Evolutionary conservation across 108 stramenopile species (phyloP).

Genomic region (Cyclotella kingstonii): DNA sequence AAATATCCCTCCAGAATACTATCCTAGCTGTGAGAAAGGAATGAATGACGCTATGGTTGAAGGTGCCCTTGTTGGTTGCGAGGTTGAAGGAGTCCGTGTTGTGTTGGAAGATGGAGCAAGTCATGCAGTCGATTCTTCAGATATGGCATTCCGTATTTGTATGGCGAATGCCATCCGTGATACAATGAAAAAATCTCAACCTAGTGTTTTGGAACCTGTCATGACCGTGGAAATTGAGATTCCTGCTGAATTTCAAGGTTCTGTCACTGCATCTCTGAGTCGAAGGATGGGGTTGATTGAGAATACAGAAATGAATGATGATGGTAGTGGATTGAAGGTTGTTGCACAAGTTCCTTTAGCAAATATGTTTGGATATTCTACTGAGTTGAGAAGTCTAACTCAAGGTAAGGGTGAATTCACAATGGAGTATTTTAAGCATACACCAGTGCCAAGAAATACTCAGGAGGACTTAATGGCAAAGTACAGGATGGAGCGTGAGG

Average conservation of each 20-base stretch:
- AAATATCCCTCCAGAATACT: conserved; percentile 97
- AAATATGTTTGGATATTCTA: conserved; percentile 97
- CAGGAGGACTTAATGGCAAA: conserved; percentile 91
- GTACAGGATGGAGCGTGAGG: conserved; percentile 74
- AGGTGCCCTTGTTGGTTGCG: conserved; percentile 91
- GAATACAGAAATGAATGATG: conserved; percentile 90
- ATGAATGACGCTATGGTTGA: conserved; percentile 87
- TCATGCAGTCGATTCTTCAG: conserved; percentile 97
- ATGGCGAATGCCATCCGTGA: conserved; percentile 93
- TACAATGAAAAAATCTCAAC: conserved; percentile 81
- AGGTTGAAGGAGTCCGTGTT: conserved; percentile 91
- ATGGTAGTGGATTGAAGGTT: conserved; percentile 85
- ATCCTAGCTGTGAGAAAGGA: conserved; percentile 95
- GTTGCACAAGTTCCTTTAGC: conserved; percentile 91
- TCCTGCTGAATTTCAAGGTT: conserved; percentile 97
- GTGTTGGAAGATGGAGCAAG: conserved; percentile 93
- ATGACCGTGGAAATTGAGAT: conserved; percentile 94
- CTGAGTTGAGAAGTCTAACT: conserved; percentile 91
- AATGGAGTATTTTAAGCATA: conserved; percentile 97
- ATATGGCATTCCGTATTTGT: conserved; percentile 96
- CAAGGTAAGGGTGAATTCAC: conserved; percentile 99
- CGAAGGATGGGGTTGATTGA: conserved; percentile 93
- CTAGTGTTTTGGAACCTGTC: conserved; percentile 92
- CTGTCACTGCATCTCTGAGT: conserved; percentile 92
- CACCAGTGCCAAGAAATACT: conserved; percentile 71